These are phyloP conservation scores for Chrysoporthe puriensis DNA, from an alignment of 2,329 filamentous ascomycete genomes.

Conservation along the genomic window DNA sequence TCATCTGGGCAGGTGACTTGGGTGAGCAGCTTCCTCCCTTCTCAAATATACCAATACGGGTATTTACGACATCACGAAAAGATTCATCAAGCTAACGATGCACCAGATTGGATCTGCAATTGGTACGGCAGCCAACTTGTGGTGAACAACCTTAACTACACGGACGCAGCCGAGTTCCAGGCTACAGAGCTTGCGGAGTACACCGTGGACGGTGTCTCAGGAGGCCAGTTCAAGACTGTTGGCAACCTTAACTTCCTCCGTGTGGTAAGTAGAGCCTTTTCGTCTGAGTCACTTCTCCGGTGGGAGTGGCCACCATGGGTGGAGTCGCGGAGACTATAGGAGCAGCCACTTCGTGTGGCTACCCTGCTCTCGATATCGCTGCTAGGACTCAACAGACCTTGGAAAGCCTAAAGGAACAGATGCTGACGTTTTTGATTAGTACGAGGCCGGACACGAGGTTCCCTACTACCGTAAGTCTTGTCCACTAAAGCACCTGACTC, in stretches of 20 bases:
- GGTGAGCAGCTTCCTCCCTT: conserved; percentile 32
- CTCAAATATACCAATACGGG: too few relatives aligned
- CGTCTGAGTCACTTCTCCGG: background rate
- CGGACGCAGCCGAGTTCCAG: conserved; percentile 45
- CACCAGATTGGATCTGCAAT: conserved; percentile 60
- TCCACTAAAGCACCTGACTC: too few relatives aligned
- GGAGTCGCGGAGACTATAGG: background rate
- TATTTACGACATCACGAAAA: background rate
- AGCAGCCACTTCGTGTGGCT: background rate
- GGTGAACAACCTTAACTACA: conserved; percentile 50
- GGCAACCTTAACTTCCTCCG: conserved; percentile 54
- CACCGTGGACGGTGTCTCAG: conserved; percentile 50
- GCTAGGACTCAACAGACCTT: background rate
- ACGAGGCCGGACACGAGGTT: conserved; percentile 28
- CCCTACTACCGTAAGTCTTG: conserved; percentile 29
- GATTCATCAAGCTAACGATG: conserved; percentile 17
- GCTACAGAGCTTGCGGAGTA: conserved; percentile 45
- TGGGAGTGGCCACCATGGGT: background rate
- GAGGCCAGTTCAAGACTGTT: conserved; percentile 54
- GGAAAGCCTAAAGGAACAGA: background rate
- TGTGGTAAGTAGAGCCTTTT: conserved; percentile 34
- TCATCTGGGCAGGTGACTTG: conserved; percentile 61
- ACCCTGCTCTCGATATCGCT: background rate
- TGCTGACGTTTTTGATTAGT: conserved; percentile 5
- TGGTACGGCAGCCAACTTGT: conserved; percentile 55